phyloP scores from a whole-genome alignment of 441 rosid genomes.

The Isatis lusitanica region DNA sequence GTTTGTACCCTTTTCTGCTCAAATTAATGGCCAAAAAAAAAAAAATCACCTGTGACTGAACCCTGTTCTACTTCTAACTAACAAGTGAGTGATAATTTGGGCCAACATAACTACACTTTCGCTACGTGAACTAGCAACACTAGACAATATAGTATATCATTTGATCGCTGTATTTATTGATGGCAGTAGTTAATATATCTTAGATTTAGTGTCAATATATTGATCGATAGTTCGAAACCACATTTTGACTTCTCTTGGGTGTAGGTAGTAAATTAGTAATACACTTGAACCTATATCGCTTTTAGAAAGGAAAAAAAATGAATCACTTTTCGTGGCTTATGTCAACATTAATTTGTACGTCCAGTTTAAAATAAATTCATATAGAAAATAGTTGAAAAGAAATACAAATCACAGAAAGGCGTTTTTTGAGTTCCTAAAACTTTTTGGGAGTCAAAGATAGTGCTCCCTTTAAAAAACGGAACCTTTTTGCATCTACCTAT shows the following conservation, averaged over 20 bases:
- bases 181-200: background rate
- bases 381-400: background rate
- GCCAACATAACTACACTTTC: background rate
- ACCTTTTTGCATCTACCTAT: slow-evolving; percentile 39
- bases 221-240: background rate
- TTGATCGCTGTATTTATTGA: background rate
- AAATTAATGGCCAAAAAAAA: background rate
- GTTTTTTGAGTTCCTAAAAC: slow-evolving; percentile 44
- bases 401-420: slow-evolving; percentile 30
- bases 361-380: background rate
- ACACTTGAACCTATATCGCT: slow-evolving; percentile 7
- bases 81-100: background rate
- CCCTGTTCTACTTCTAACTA: slow-evolving; percentile 4
- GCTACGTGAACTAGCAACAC: background rate
- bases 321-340: slow-evolving; percentile 9
- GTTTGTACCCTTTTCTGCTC: background rate
- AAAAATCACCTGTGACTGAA: background rate
- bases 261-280: slow-evolving; percentile 2
- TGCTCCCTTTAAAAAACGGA: slow-evolving; percentile 22
- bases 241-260: slow-evolving; percentile 26
- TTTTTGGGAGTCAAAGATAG: slow-evolving; percentile 40
- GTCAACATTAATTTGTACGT: background rate
- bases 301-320: background rate
- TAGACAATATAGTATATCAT: background rate
- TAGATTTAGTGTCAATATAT: slow-evolving; percentile 2